Conservation (phyloP, 305 asterid genomes). For the Solanum chacoense region DNA sequence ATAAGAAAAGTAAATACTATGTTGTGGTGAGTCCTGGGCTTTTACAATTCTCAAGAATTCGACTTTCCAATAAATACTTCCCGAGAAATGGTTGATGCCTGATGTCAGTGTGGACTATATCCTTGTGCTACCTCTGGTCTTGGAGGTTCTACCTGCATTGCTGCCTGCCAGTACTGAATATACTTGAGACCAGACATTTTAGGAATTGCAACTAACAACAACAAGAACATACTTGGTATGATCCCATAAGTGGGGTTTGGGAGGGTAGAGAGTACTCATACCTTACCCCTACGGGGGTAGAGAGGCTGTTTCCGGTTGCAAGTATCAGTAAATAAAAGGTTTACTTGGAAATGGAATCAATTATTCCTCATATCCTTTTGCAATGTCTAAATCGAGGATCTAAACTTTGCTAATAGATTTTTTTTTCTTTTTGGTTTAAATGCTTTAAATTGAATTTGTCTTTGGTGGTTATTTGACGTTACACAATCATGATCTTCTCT, state of each 20-base stretch:
- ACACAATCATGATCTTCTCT: not conserved
- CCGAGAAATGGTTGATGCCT: not conserved
- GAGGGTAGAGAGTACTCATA: not conserved
- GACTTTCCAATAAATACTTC: not conserved
- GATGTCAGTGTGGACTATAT: not conserved
- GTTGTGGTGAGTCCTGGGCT: not conserved
- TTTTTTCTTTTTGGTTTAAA: not conserved
- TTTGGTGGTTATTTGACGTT: not conserved
- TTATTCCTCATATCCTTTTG: not conserved
- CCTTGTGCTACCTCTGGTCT: not conserved
- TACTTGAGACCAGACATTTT: not conserved
- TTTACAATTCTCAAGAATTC: not conserved
- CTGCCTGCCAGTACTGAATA: not conserved
- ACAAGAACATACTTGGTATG: not conserved
- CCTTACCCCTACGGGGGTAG: not conserved
- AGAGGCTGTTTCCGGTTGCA: not conserved
- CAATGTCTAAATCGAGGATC: not conserved
- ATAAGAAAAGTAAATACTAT: not conserved
- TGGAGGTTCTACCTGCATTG: not conserved
- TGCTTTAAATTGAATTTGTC: not conserved
- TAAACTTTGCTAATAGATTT: not conserved
- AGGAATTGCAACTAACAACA: not conserved
- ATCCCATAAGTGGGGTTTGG: not conserved
- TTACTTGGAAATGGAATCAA: not conserved
- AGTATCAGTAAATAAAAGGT: not conserved